These are phyloP conservation scores for Geotrichum ghanense DNA, from an alignment of 805 yeast genomes.

Conservation along the genomic window DNA sequence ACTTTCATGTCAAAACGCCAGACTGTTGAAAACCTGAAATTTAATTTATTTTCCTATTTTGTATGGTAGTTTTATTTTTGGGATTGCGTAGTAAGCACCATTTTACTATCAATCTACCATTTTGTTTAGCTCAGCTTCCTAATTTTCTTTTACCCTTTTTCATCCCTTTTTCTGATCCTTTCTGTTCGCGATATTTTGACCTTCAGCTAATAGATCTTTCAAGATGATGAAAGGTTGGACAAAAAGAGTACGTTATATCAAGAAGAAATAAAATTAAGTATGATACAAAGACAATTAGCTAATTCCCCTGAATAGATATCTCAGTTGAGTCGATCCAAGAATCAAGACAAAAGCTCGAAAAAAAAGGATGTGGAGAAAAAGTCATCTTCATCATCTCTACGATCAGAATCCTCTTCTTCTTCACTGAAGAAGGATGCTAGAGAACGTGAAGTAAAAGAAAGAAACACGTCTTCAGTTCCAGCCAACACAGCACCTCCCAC, in stretches of 20 bases:
- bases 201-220: background rate
- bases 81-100: conserved; percentile 1
- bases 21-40: too few relatives aligned
- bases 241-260: conserved; percentile 20
- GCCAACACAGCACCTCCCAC: background rate
- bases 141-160: conserved; percentile 1
- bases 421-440: conserved; percentile 10
- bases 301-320: background rate
- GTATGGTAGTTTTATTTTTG: too few relatives aligned
- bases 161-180: conserved; percentile 1
- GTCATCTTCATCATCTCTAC: background rate
- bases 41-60: too few relatives aligned
- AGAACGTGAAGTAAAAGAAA: conserved; percentile 8
- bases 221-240: conserved; percentile 31
- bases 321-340: conserved; percentile 14
- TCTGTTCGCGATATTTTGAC: background rate
- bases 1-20: too few relatives aligned
- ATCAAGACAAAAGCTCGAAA: conserved; percentile 7
- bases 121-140: background rate
- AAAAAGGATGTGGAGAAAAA: conserved; percentile 8
- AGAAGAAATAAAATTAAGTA: conserved; percentile 4
- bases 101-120: background rate
- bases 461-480: conserved; percentile 8
- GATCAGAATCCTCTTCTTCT: conserved; percentile 2
- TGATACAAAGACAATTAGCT: background rate